Evolutionary conservation across 306 rosid genomes (phyloP), one percentile per base, ranked within the genome.

Genomic region (Cajanus cajan): DNA sequence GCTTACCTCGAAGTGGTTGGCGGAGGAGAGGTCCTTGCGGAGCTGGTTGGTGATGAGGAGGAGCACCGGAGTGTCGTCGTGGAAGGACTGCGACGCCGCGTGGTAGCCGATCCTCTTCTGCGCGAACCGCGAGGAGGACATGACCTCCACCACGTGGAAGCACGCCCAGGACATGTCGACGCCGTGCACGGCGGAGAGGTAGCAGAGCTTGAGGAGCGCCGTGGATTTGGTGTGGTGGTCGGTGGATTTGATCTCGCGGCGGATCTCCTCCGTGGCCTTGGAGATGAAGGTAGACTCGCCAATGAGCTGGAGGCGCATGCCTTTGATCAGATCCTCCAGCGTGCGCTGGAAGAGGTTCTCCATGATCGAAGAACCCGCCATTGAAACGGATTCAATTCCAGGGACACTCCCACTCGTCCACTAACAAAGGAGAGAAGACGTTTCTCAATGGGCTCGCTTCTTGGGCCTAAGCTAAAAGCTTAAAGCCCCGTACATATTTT

Each of bases 41-140:
- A 95, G 98, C 91, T 95, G 98, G 58, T 95, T 87, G 68, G 98
- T 95, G 78, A 90, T 88, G 78, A 95, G 97, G 19, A 95, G 96
- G 18, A 95, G 87, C 5, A 95, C 97, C 0, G 97, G 79, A 4
- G 98, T 95, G 50, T 68, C 54, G 16, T 90, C 96, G 19, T 75
- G 7, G 81, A 93, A 93, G n/a, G 98, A 95, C 59, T 78, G 89
- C 1, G 94, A 80, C 0, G 98, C 98, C 7, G 97, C 88, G n/a
- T 69, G 83, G 85, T 95, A 95, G 5, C 97, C 98, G 62, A 91
- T 83, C 78, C 78, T 85, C 88, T 95, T 95, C 82, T 92, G 94
- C 15, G 82, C 68, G 77, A 92, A 92, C n/a, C 89, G 86, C 0
- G 94, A 70, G 44, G 96, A 88, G 6, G 98, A 95, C 90, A 95